Conservation (phyloP, 345 rosid genomes). For the Syzygium jambos region DNA sequence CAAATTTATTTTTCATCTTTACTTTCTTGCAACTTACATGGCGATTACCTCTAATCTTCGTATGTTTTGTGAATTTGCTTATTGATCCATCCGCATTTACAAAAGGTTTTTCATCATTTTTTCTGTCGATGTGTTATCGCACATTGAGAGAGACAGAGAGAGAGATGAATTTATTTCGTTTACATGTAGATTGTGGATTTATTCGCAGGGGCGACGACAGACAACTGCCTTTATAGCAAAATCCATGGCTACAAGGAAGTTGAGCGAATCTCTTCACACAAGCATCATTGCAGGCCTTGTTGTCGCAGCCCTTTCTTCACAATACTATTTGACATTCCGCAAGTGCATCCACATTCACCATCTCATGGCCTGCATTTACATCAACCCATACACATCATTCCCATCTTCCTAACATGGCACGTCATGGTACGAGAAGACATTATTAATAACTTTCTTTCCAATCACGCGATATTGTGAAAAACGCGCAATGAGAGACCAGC, state of each 20-base stretch:
- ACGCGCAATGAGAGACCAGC: too few relatives aligned
- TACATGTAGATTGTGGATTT: background rate
- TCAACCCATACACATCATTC: background rate
- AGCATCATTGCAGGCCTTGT: background rate
- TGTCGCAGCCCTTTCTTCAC: background rate
- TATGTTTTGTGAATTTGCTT: too few relatives aligned
- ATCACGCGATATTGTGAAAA: too few relatives aligned
- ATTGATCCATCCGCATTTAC: too few relatives aligned
- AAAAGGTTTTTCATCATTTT: too few relatives aligned
- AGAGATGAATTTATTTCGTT: background rate
- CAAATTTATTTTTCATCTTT: too few relatives aligned
- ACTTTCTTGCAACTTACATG: too few relatives aligned
- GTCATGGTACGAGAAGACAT: background rate
- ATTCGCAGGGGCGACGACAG: background rate
- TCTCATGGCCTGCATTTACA: background rate
- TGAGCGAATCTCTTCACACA: background rate
- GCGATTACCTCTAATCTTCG: too few relatives aligned
- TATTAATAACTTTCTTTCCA: background rate
- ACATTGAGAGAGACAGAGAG: background rate
- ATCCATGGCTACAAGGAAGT: background rate
- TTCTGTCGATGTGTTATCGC: too few relatives aligned
- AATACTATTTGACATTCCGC: background rate
- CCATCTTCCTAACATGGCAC: too few relatives aligned
- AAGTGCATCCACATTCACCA: background rate
- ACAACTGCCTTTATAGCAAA: background rate